A percentile compares a stretch with the other conserved stretches of the same genome.
These are phyloP conservation scores for Paramecium tetraurelia DNA, from an alignment of 73 alveolate species.

Conservation along the genomic window DNA sequence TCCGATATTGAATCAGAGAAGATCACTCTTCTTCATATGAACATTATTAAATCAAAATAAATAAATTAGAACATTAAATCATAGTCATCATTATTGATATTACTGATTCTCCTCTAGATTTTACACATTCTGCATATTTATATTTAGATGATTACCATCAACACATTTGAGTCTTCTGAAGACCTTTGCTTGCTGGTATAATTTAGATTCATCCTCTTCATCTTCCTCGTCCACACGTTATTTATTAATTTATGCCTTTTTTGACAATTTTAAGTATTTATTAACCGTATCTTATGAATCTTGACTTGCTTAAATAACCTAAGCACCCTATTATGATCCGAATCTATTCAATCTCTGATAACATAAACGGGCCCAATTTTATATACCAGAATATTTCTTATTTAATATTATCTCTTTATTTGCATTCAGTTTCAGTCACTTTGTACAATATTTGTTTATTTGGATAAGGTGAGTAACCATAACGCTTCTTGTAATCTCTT, in stretches of 20 bases:
- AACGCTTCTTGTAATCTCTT: neutral
- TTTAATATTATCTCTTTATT: neutral
- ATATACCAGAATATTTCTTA: conserved; percentile 15
- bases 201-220: neutral
- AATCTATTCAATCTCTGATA: conserved; percentile 26
- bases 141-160: neutral
- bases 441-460: neutral
- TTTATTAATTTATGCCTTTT: neutral
- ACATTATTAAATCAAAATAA: neutral
- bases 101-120: neutral
- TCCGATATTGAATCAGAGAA: conserved; percentile 14
- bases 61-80: neutral
- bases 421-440: conserved; percentile 13
- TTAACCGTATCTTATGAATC: neutral
- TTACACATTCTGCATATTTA: neutral
- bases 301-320: neutral
- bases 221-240: neutral
- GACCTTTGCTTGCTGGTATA: neutral
- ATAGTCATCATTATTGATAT: neutral
- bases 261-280: conserved; percentile 15
- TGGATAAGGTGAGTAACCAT: neutral
- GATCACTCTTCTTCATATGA: conserved; percentile 37
- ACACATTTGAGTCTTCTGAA: neutral
- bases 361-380: neutral
- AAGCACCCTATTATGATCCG: neutral